A percentile compares a stretch with the other conserved stretches of the same genome.
phyloP scores from a whole-genome alignment of 164 flowering plant genomes.

The Vitis cinerea region DNA sequence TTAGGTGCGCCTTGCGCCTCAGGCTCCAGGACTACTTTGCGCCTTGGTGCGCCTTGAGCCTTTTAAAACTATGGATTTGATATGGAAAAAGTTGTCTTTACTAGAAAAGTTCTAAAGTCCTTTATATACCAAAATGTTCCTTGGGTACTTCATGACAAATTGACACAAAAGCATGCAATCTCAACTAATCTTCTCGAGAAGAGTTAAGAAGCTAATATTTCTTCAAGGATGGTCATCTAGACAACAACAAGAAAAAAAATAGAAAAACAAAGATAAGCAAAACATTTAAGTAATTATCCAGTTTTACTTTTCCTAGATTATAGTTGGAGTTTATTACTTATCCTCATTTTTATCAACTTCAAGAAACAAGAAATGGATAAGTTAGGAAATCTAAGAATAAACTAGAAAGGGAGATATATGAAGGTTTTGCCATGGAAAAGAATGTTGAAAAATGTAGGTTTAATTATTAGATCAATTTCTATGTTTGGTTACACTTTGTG shows the following conservation, averaged over 20 bases:
- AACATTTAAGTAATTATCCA: slow-evolving; percentile 15
- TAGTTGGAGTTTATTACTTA: too few species aligned
- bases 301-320: background rate
- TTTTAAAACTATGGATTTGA: too few species aligned
- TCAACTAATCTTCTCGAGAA: slow-evolving; percentile 52
- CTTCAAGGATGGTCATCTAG: slow-evolving; percentile 40
- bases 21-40: too few species aligned
- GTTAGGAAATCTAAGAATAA: slow-evolving; percentile 3
- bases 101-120: slow-evolving; percentile 69
- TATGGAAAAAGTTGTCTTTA: slow-evolving; percentile 67
- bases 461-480: background rate
- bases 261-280: slow-evolving; percentile 25
- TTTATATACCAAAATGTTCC: slow-evolving; percentile 75
- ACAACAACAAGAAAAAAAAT: slow-evolving; percentile 36
- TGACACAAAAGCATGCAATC: slow-evolving; percentile 70
- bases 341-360: too few species aligned
- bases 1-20: too few species aligned
- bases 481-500: too few species aligned
- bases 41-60: too few species aligned
- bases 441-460: slow-evolving; percentile 32
- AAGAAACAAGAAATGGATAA: too few species aligned
- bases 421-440: slow-evolving; percentile 11
- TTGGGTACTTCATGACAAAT: slow-evolving; percentile 76
- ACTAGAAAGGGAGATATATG: slow-evolving; percentile 18
- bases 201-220: slow-evolving; percentile 35